Base-by-base conservation (phyloP, 345 rosid genomes). In the Turnera subulata region DNA sequence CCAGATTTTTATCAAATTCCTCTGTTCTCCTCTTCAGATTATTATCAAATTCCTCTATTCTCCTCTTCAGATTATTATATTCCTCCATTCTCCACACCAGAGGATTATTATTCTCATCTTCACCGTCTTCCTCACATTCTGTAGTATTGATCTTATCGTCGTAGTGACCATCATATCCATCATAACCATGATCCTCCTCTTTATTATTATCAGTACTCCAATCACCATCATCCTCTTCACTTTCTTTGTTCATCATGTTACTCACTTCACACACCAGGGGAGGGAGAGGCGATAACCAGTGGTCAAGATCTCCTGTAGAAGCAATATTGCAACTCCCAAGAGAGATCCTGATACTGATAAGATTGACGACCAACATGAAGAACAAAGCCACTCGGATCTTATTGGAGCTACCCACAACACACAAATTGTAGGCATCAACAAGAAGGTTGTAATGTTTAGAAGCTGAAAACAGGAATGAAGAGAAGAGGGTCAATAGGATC, bases 11-110 rank as follows among this genome's bases (percentile, higher is more conserved):
- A 7, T 38, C 39, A 20, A 17, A 26, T 9, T 40, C 48, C 33
- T 54, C 69, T 8, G 35, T 29, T 3, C 35, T 29, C 8, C 8
- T 29, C 35, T 29, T 8, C 35, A 29, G 8, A 29, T 3, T 29
- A 29, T 29, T 8, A 44, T 45, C 73, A 55, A 73, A 73, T 11
- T 61, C 67, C 25, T 73, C 73, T 37, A 52, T 53, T 37, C 47
- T 68, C 45, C 16, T 43, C 43, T 68, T 61, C 61, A 68, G 46
- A 15, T 73, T 64, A 1, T 15, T 32, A 7, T 38, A 26, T 9
- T 40, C 48, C 33, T 54, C 69, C 35, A 8, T 29, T 3, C 35
- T 29, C 8, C 8, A 3, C 35, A 3, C 35, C 35, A 29, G 8
- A 29, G 8, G 4, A 29, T 29, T 8, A 44, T 45, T 69, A 25